phyloP scores from a whole-genome alignment of 2,329 filamentous ascomycete species.

The Colletotrichum euphorbiae region DNA sequence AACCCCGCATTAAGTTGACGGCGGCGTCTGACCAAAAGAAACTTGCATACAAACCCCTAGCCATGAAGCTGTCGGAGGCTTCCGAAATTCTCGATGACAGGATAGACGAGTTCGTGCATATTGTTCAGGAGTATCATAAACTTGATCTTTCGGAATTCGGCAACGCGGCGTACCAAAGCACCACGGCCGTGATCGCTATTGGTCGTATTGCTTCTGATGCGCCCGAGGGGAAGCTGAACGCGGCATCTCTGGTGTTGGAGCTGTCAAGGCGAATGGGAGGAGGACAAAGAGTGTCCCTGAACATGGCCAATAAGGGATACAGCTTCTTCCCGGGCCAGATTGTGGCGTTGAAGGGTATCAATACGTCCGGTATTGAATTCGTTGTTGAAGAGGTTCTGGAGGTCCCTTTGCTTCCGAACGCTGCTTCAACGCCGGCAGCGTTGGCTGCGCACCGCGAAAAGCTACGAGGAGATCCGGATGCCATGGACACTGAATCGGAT shows the following conservation, averaged over 20 bases:
- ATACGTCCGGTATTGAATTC: slow-evolving; percentile 87
- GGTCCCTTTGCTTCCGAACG: slow-evolving; percentile 78
- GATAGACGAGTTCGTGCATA: slow-evolving; percentile 87
- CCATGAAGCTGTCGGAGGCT: slow-evolving; percentile 92
- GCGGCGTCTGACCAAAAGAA: slow-evolving; percentile 92
- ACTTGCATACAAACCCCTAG: slow-evolving; percentile 89
- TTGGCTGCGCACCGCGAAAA: slow-evolving; percentile 77
- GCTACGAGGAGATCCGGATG: slow-evolving; percentile 72
- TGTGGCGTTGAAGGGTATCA: slow-evolving; percentile 86
- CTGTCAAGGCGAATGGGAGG: slow-evolving; percentile 86
- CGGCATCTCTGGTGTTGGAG: slow-evolving; percentile 87
- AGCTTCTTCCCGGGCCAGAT: slow-evolving; percentile 96
- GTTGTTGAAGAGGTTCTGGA: slow-evolving; percentile 81
- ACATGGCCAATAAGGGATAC: slow-evolving; percentile 75
- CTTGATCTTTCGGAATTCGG: slow-evolving; percentile 86
- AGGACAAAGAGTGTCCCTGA: slow-evolving; percentile 83
- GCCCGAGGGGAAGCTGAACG: slow-evolving; percentile 86
- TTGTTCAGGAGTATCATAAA: slow-evolving; percentile 79
- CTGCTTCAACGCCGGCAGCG: slow-evolving; percentile 74
- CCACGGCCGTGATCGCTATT: slow-evolving; percentile 87
- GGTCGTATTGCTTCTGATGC: slow-evolving; percentile 92
- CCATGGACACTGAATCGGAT: slow-evolving; percentile 66
- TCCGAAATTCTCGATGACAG: slow-evolving; percentile 95
- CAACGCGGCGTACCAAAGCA: slow-evolving; percentile 86
- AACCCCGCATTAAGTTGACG: slow-evolving; percentile 84